Conservation (phyloP, 768 basidiomycete species). For the Rhizopogon salebrosus region DNA sequence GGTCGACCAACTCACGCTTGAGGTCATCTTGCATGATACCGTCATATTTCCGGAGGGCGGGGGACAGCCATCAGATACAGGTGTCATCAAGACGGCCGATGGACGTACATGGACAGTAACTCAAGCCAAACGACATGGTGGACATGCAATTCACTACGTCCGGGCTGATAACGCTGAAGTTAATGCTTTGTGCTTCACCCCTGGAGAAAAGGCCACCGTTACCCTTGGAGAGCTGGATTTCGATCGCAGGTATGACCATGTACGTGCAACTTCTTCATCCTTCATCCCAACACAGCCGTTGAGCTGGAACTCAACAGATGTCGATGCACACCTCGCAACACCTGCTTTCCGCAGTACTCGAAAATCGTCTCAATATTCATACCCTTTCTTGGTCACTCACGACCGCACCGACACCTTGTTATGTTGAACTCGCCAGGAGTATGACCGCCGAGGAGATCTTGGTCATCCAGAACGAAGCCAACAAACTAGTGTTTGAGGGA, state of each 20-base stretch:
- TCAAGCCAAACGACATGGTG: conserved; percentile 64
- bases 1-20: conserved; percentile 45
- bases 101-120: conserved; percentile 53
- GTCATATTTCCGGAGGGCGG: conserved; percentile 81
- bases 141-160: conserved; percentile 73
- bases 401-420: conserved; percentile 59
- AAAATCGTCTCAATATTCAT: conserved; percentile 53
- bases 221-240: conserved; percentile 56
- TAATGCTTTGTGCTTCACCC: conserved; percentile 41
- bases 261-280: conserved; percentile 27
- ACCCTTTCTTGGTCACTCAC: conserved; percentile 85
- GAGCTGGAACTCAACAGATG: conserved; percentile 42
- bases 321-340: conserved; percentile 84
- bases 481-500: conserved; percentile 65
- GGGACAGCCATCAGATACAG: conserved; percentile 76
- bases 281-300: not conserved
- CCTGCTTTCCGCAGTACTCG: conserved; percentile 75
- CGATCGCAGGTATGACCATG: conserved; percentile 69
- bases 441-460: conserved; percentile 61
- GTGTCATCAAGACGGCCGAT: conserved; percentile 43
- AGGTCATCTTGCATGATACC: conserved; percentile 70
- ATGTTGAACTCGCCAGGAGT: conserved; percentile 70
- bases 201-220: conserved; percentile 48
- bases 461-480: conserved; percentile 57
- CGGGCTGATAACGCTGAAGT: conserved; percentile 35